A percentile compares a stretch with the other conserved stretches of the same genome.
These are phyloP conservation scores for Colletotrichum sp. DNA, from an alignment of 2,329 filamentous ascomycete genomes.

Conservation along the genomic window DNA sequence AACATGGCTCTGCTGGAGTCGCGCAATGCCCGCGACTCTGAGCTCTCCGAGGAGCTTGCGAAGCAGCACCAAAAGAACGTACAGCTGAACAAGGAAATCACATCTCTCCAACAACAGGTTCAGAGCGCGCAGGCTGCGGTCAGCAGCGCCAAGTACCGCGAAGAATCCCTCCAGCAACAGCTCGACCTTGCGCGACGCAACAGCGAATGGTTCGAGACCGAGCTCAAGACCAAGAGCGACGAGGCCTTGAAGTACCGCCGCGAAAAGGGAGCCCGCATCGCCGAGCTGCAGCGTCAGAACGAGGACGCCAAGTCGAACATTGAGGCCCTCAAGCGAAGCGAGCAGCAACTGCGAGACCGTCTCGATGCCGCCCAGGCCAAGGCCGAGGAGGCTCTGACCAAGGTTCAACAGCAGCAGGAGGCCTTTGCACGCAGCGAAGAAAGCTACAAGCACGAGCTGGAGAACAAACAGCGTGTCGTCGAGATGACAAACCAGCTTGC, in stretches of 20 bases:
- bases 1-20: conserved; percentile 88
- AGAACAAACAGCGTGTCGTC: conserved; percentile 79
- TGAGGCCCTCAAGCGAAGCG: conserved; percentile 79
- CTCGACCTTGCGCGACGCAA: conserved; percentile 87
- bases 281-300: conserved; percentile 85
- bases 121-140: conserved; percentile 82
- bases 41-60: conserved; percentile 83
- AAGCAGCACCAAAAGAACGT: conserved; percentile 89
- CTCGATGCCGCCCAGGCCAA: conserved; percentile 86
- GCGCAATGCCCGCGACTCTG: conserved; percentile 86
- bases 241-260: conserved; percentile 92
- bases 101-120: conserved; percentile 79
- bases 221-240: conserved; percentile 87
- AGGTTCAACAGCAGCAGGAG: conserved; percentile 86
- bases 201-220: conserved; percentile 90
- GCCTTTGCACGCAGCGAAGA: conserved; percentile 83
- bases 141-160: conserved; percentile 85
- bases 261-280: conserved; percentile 89
- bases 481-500: conserved; percentile 82
- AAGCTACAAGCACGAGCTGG: conserved; percentile 84
- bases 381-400: conserved; percentile 81
- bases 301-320: conserved; percentile 82
- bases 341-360: conserved; percentile 79
- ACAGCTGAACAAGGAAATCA: conserved; percentile 82
- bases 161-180: conserved; percentile 89